Evolutionary conservation across 495 filamentous ascomycete species (phyloP).

Genomic region (Rusavskia elegans): DNA sequence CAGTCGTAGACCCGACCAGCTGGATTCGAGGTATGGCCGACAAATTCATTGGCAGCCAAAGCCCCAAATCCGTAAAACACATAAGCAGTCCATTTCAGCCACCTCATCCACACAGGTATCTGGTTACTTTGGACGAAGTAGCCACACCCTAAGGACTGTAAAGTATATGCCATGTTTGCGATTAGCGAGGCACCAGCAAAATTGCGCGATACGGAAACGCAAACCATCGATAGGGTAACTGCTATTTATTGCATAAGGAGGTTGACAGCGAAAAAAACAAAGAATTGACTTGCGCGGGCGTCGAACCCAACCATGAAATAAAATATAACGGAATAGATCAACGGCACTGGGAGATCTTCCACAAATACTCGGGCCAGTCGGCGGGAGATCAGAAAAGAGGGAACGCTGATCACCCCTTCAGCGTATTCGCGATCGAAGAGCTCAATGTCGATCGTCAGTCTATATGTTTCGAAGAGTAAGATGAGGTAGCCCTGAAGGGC

Average conservation of each 20-base stretch:
- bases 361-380: slow-evolving; percentile 45
- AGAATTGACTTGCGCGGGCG: slow-evolving; percentile 39
- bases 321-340: slow-evolving; percentile 49
- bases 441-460: slow-evolving; percentile 52
- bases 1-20: slow-evolving; percentile 48
- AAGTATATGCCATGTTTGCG: slow-evolving; percentile 51
- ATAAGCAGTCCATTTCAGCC: slow-evolving; percentile 44
- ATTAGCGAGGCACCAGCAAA: slow-evolving; percentile 48
- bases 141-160: slow-evolving; percentile 53
- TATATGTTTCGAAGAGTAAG: slow-evolving; percentile 55
- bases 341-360: slow-evolving; percentile 53
- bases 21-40: slow-evolving; percentile 23
- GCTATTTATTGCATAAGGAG: slow-evolving; percentile 51
- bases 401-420: slow-evolving; percentile 52
- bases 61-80: slow-evolving; percentile 55
- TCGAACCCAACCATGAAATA: slow-evolving; percentile 68
- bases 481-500: slow-evolving; percentile 60
- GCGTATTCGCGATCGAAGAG: slow-evolving; percentile 58
- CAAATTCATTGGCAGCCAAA: slow-evolving; percentile 52
- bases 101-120: slow-evolving; percentile 57
- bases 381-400: slow-evolving; percentile 48
- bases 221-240: slow-evolving; percentile 42
- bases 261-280: slow-evolving; percentile 48
- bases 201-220: slow-evolving; percentile 40
- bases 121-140: slow-evolving; percentile 56